A percentile compares a stretch with the other conserved stretches of the same genome.
Evolutionary conservation across 805 yeast species (phyloP).

Genomic region (Priceomyces melissophilus): DNA sequence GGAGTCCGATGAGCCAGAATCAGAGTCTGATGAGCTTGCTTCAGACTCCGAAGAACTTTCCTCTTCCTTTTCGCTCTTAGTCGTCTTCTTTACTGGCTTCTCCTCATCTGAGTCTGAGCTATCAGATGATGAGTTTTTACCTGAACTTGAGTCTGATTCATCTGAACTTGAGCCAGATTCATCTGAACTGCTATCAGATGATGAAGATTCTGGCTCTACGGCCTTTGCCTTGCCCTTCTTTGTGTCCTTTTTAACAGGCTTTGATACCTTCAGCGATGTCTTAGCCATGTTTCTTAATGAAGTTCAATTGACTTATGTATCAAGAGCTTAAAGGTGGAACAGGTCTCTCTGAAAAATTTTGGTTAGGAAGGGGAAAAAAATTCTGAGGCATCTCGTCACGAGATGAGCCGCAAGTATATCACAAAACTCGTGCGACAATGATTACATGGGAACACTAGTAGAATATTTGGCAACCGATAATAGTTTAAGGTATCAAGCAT

Average conservation of each 20-base stretch:
- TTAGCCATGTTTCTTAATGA: conserved; percentile 33
- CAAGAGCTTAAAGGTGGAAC: conserved; percentile 3
- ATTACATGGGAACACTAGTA: no score
- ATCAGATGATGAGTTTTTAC: conserved; percentile 13
- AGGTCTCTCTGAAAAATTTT: conserved; percentile 7
- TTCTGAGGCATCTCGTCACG: conserved; percentile 5
- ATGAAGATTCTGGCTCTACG: conserved; percentile 18
- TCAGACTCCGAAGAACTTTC: conserved; percentile 21
- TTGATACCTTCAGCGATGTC: conserved; percentile 28
- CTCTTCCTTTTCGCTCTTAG: conserved; percentile 18
- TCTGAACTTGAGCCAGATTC: conserved; percentile 20
- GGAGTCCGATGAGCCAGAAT: conserved; percentile 20
- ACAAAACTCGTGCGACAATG: no score
- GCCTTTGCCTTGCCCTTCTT: conserved; percentile 17
- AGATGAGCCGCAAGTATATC: not conserved
- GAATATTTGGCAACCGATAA: no score
- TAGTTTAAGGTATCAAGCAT: no score
- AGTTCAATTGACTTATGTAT: not conserved
- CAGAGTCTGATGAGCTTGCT: conserved; percentile 16
- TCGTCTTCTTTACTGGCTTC: conserved; percentile 21
- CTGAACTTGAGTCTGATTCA: conserved; percentile 20
- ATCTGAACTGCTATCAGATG: conserved; percentile 16
- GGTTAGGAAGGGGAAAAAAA: conserved; percentile 2
- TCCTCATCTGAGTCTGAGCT: conserved; percentile 17
- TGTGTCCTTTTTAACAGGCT: conserved; percentile 21